These are phyloP conservation scores for Kewa caespitosa DNA, from an alignment of 179 eudicot species.

Conservation along the genomic window DNA sequence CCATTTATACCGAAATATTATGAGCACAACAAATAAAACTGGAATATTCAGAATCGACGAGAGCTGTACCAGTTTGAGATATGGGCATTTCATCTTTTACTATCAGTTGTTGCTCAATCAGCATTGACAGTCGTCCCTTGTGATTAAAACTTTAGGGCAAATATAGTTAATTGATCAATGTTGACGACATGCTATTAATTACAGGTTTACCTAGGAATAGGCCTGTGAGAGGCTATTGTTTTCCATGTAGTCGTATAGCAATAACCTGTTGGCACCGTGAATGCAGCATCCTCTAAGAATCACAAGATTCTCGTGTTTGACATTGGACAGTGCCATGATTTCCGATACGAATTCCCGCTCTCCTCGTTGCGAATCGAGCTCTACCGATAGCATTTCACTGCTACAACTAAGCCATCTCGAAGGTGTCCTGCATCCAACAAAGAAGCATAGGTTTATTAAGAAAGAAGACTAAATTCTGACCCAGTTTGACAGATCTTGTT, in stretches of 20 bases:
- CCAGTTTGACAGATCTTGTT: too few relatives aligned
- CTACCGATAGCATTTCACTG: conserved; percentile 60
- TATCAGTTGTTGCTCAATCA: too few relatives aligned
- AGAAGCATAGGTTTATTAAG: not conserved
- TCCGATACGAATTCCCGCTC: conserved; percentile 73
- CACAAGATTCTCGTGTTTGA: conserved; percentile 65
- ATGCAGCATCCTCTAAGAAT: conserved; percentile 65
- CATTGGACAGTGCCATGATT: conserved; percentile 50
- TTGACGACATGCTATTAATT: too few relatives aligned
- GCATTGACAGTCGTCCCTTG: too few relatives aligned
- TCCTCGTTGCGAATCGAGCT: conserved; percentile 56
- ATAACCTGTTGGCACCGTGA: conserved; percentile 49
- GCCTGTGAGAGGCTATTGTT: conserved; percentile 56
- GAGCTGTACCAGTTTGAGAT: too few relatives aligned
- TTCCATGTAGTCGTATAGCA: conserved; percentile 65
- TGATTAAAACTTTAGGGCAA: too few relatives aligned
- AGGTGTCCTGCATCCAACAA: conserved; percentile 45
- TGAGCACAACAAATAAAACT: too few relatives aligned
- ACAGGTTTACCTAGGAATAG: conserved; percentile 53
- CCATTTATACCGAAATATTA: too few relatives aligned
- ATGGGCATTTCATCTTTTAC: too few relatives aligned
- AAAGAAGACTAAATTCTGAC: not conserved
- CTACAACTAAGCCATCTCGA: conserved; percentile 47
- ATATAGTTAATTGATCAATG: too few relatives aligned
- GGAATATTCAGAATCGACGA: too few relatives aligned